Percentiles rank a stretch among this genome's conserved stretches.
Evolutionary conservation across 2,329 filamentous ascomycete species (phyloP).

Genomic region (Diaporthe citrichinensis): DNA sequence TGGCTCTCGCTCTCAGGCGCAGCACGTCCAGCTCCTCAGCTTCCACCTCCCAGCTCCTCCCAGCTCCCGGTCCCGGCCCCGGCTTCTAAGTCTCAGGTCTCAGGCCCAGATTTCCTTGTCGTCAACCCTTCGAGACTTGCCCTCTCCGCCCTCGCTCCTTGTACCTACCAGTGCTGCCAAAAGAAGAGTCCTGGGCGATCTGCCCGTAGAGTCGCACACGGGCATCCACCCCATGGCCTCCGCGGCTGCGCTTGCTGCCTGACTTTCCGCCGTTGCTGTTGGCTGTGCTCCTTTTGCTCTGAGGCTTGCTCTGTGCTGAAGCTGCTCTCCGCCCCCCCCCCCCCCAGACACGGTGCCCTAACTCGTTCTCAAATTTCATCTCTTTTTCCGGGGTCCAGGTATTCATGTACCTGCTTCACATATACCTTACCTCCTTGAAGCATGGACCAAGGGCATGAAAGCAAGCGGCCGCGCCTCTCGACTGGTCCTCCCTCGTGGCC

Average conservation of each 20-base stretch:
- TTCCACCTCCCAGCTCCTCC: slow-evolving; percentile 32
- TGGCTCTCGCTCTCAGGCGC: slow-evolving; percentile 23
- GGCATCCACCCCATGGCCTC: slow-evolving; percentile 44
- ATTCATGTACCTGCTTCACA: slow-evolving; percentile 52
- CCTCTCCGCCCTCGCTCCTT: slow-evolving; percentile 34
- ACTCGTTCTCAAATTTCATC: slow-evolving; percentile 43
- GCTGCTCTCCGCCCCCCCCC: slow-evolving; percentile 15
- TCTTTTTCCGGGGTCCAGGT: slow-evolving; percentile 42
- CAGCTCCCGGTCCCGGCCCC: slow-evolving; percentile 36
- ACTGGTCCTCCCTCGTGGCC: slow-evolving; percentile 60
- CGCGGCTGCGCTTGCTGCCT: slow-evolving; percentile 52
- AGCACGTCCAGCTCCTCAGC: slow-evolving; percentile 35
- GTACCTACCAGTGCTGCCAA: slow-evolving; percentile 29
- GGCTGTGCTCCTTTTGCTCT: slow-evolving; percentile 38
- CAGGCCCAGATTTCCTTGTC: slow-evolving; percentile 39
- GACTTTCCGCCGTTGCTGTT: slow-evolving; percentile 48
- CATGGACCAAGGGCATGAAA: slow-evolving; percentile 74
- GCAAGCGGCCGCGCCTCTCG: slow-evolving; percentile 71
- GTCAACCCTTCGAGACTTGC: slow-evolving; percentile 30
- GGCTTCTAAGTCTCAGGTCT: slow-evolving; percentile 37
- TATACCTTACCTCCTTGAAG: slow-evolving; percentile 59
- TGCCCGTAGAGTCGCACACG: slow-evolving; percentile 34
- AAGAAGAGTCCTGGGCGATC: slow-evolving; percentile 36
- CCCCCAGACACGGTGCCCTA: slow-evolving; percentile 38
- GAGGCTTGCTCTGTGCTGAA: slow-evolving; percentile 42